These are phyloP conservation scores for Chenopodium quinoa DNA, from an alignment of 148 eudicot genomes.

Conservation along the genomic window DNA sequence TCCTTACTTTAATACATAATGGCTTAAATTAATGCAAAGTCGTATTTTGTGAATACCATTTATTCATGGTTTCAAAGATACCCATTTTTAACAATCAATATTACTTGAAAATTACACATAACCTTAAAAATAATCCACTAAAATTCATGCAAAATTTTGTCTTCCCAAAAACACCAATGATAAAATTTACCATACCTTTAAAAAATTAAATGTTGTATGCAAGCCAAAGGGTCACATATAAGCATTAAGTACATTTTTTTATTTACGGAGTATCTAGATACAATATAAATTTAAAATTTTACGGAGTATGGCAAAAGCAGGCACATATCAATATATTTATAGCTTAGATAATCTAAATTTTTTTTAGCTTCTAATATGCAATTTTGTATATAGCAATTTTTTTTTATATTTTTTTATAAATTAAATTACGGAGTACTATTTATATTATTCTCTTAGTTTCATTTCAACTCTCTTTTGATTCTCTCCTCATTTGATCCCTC, in stretches of 20 bases:
- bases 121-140: not conserved
- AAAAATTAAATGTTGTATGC: not conserved
- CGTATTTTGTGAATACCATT: not conserved
- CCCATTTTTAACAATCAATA: not conserved
- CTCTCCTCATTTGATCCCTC: not conserved
- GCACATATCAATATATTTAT: too few species aligned
- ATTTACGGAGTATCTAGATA: too few species aligned
- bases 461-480: not conserved
- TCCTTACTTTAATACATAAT: not conserved
- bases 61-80: not conserved
- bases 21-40: not conserved
- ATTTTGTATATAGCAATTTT: too few species aligned
- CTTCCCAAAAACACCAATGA: not conserved
- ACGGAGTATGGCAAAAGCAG: too few species aligned
- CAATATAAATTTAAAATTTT: too few species aligned
- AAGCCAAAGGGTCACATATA: too few species aligned
- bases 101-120: not conserved
- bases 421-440: too few species aligned
- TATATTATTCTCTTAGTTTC: not conserved
- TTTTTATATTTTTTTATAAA: too few species aligned
- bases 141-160: constrained; percentile 2
- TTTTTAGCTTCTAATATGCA: too few species aligned
- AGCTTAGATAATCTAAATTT: too few species aligned
- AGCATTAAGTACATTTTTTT: too few species aligned
- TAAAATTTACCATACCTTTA: not conserved